These are phyloP conservation scores for Tetrapisispora namnaoensis DNA, from an alignment of 805 yeast genomes.

Conservation along the genomic window DNA sequence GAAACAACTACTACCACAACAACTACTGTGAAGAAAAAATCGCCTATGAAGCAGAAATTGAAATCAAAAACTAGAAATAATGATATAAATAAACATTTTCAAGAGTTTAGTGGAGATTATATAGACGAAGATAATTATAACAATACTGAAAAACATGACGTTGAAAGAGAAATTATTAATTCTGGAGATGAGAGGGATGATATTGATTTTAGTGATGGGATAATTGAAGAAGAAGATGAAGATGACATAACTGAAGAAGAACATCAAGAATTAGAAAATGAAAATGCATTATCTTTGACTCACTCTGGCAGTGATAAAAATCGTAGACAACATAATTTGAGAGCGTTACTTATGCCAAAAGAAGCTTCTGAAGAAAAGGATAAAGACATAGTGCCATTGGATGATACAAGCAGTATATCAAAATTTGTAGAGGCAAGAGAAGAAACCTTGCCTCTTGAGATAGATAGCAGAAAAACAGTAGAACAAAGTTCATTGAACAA, in stretches of 20 bases:
- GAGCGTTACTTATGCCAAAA: not conserved
- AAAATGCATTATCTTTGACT: not conserved
- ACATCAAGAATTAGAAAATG: constrained; percentile 1
- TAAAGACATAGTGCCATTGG: constrained; percentile 13
- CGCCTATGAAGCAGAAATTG: constrained; percentile 1
- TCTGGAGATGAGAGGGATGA: not conserved
- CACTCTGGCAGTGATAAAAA: not conserved
- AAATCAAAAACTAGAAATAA: constrained; percentile 1
- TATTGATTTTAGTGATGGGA: not conserved
- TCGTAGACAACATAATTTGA: not conserved
- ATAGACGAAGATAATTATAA: constrained; percentile 9
- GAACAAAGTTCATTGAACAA: not conserved
- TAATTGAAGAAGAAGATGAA: constrained; percentile 3
- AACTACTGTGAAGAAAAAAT: constrained; percentile 10
- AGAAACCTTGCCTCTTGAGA: not conserved
- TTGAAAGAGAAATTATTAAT: not conserved
- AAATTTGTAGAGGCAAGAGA: constrained; percentile 21
- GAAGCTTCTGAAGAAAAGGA: not conserved
- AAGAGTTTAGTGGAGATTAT: constrained; percentile 24
- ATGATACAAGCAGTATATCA: constrained; percentile 18
- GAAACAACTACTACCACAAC: constrained; percentile 38
- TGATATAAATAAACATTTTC: constrained; percentile 24
- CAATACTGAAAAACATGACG: not conserved
- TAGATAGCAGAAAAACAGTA: not conserved
- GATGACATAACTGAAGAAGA: not conserved